These are phyloP conservation scores for Penstemon newberryi DNA, from an alignment of 257 asterid species.

Conservation along the genomic window DNA sequence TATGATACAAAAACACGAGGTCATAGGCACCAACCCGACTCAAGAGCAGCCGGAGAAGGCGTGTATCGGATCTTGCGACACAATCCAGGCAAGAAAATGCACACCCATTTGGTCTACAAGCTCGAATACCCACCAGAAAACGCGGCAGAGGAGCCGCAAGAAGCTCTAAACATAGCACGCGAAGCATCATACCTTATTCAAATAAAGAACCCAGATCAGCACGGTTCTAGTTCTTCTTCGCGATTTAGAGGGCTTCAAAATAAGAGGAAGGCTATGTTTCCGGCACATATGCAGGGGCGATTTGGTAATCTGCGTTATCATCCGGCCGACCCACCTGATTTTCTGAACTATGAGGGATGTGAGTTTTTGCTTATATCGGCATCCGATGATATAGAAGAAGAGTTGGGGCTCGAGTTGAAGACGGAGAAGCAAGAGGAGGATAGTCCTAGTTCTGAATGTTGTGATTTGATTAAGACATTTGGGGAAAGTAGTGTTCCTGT, in stretches of 20 bases:
- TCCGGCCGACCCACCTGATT: constrained; percentile 73
- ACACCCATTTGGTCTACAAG: constrained; percentile 72
- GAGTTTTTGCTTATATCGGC: constrained; percentile 76
- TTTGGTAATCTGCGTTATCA: constrained; percentile 41
- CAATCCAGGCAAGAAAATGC: constrained; percentile 40
- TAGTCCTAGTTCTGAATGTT: constrained; percentile 35
- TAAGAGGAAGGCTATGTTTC: constrained; percentile 59
- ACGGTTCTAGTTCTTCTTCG: not conserved
- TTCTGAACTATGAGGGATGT: constrained; percentile 75
- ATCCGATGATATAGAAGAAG: constrained; percentile 62
- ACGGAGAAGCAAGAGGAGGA: constrained; percentile 36
- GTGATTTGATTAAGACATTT: constrained; percentile 49
- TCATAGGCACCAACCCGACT: constrained; percentile 33
- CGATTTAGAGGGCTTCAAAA: constrained; percentile 47
- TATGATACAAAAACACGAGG: constrained; percentile 48
- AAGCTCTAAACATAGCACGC: constrained; percentile 52
- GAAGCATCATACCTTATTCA: constrained; percentile 69
- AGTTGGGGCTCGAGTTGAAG: constrained; percentile 60
- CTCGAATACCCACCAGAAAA: constrained; percentile 56
- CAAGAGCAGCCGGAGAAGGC: constrained; percentile 55
- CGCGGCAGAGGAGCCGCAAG: constrained; percentile 47
- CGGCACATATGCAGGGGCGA: constrained; percentile 59
- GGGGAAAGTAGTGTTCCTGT: constrained; percentile 43
- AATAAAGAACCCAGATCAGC: constrained; percentile 58
- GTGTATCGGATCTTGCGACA: constrained; percentile 59